Percentiles rank a stretch among this genome's conserved stretches.
These are phyloP conservation scores for Cryptococcus jaspeensis DNA, from an alignment of 1,284 basidiomycete genomes.

Conservation along the genomic window DNA sequence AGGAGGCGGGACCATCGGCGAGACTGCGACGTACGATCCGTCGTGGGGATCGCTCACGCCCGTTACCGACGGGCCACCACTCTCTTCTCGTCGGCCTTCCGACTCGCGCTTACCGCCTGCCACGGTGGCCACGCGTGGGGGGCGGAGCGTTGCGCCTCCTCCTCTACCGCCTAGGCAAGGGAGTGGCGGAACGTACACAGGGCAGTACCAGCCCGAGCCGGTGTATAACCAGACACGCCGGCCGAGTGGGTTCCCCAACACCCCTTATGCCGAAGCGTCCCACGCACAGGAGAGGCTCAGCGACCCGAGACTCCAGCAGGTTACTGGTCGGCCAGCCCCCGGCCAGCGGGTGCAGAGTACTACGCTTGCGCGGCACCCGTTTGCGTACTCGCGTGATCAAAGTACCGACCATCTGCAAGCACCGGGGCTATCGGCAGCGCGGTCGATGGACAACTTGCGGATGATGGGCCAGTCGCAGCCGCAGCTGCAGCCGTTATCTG, in stretches of 20 bases:
- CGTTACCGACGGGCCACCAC: background rate
- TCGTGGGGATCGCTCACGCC: background rate
- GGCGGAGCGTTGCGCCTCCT: too few species aligned
- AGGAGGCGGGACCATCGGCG: slow-evolving; percentile 13
- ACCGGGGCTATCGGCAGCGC: slow-evolving; percentile 19
- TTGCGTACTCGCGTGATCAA: slow-evolving; percentile 11
- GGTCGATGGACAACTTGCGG: slow-evolving; percentile 38
- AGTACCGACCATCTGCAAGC: slow-evolving; percentile 13
- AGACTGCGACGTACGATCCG: slow-evolving; percentile 11
- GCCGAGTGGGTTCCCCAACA: slow-evolving; percentile 21
- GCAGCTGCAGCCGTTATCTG: background rate
- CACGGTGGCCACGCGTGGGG: too few species aligned
- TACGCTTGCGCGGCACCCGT: slow-evolving; percentile 18
- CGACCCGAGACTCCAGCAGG: slow-evolving; percentile 28
- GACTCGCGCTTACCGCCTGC: slow-evolving; percentile 8
- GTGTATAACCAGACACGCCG: slow-evolving; percentile 19
- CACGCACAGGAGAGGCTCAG: slow-evolving; percentile 27
- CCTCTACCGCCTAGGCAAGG: background rate
- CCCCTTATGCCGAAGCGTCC: slow-evolving; percentile 19
- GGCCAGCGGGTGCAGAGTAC: background rate
- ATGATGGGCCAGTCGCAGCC: slow-evolving; percentile 1
- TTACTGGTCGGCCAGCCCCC: slow-evolving; percentile 16
- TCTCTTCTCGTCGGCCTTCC: slow-evolving; percentile 20
- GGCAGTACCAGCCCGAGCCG: slow-evolving; percentile 20
- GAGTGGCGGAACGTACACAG: background rate